Conservation (phyloP, 768 basidiomycete species). For the Cyathus striatus region DNA sequence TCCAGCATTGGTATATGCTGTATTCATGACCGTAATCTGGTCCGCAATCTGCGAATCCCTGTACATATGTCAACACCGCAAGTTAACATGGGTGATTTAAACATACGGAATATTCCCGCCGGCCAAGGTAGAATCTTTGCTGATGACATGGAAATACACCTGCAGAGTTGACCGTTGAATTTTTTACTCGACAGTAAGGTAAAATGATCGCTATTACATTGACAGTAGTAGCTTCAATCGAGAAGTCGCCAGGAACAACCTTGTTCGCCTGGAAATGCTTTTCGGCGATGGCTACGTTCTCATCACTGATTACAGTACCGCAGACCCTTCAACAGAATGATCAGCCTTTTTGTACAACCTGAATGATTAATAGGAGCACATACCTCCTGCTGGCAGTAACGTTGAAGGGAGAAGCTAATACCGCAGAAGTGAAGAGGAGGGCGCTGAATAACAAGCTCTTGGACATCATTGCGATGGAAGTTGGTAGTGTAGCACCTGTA, state of each 20-base stretch:
- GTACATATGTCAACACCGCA: slow-evolving; percentile 5
- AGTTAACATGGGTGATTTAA: background rate
- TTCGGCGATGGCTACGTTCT: slow-evolving; percentile 28
- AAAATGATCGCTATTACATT: slow-evolving; percentile 9
- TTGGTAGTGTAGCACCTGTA: too few relatives aligned
- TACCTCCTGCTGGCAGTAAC: slow-evolving; percentile 12
- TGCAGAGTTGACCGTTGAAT: slow-evolving; percentile 7
- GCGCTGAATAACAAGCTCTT: slow-evolving; percentile 15
- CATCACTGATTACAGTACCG: slow-evolving; percentile 31
- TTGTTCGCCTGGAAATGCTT: slow-evolving; percentile 36
- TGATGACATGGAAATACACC: slow-evolving; percentile 28
- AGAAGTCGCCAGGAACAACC: slow-evolving; percentile 14
- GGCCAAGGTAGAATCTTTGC: slow-evolving; percentile 18
- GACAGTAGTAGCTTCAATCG: slow-evolving; percentile 9
- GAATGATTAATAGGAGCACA: background rate
- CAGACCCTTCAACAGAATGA: slow-evolving; percentile 22
- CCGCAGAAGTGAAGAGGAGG: slow-evolving; percentile 20
- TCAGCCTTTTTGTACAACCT: background rate
- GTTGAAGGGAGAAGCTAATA: slow-evolving; percentile 22
- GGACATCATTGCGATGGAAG: background rate
- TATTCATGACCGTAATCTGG: slow-evolving; percentile 37
- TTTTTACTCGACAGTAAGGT: background rate
- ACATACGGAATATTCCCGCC: slow-evolving; percentile 38
- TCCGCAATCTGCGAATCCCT: slow-evolving; percentile 29
- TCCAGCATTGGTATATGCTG: slow-evolving; percentile 29